Evolutionary conservation across 805 yeast genomes (phyloP), one percentile per base, ranked within the genome.

Genomic region (Saccharomycopsis vini): DNA sequence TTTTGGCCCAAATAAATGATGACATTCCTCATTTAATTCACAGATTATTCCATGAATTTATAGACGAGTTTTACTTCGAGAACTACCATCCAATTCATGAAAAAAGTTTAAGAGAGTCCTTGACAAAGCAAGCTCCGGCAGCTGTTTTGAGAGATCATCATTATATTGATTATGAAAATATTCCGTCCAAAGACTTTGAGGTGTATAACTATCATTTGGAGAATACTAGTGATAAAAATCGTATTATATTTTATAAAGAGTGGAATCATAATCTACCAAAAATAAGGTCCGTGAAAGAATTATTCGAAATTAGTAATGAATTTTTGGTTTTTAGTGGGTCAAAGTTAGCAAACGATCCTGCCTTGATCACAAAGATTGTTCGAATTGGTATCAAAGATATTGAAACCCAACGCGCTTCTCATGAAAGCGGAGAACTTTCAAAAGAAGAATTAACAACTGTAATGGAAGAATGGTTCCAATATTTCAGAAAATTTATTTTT

Each of bases 401-500:
- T 15, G 33, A 31, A 15, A 42, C 40, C 1, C 54, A 54, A 20
- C 42, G 43, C 2, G 44, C 50, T 9, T 39, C 60, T 10, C 53
- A 59, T 3, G 47, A 44, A 12, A 40, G 42, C 12, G 42, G 21
- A 4, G 36, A 39, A 3, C 42, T 52, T 6, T 4, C 19, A 9
- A 43, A 38, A 2, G 46, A 50, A 2, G 53, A 55, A 26, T 53
- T 46, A 16, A 33, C 31, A 2, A 51, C 47, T 2, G 44, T 44
- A 9, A 18, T 32, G 15, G 56, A 50, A 13, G 21, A 33, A 24
- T 77, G 94, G 88, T 65, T 80, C 39, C 72, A 71, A 35, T 82
- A 69, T 52, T 73, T 71, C 53, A 71, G 95, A 49, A 73, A 75
- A 46, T 80, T 70, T 52, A 65, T 90, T 2, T 71, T 84, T 23